phyloP scores from a whole-genome alignment of 2,329 filamentous ascomycete genomes.

The Monilinia aucupariae region DNA sequence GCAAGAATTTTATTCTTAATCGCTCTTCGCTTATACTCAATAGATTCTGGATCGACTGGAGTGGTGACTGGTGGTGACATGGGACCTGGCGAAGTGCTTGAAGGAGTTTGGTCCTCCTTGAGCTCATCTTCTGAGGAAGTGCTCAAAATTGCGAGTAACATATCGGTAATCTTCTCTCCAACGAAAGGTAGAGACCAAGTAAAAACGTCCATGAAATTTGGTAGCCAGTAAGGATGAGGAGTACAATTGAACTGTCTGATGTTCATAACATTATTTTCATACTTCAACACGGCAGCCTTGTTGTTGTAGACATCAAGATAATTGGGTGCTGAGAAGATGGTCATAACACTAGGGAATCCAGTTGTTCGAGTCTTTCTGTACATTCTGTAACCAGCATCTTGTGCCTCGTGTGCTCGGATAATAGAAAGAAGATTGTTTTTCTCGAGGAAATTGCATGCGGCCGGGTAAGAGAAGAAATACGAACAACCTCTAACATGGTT shows the following conservation, averaged over 20 bases:
- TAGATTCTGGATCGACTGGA: constrained; percentile 68
- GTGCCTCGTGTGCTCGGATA: constrained; percentile 95
- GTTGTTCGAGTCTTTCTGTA: constrained; percentile 98
- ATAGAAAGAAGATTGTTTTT: constrained; percentile 98
- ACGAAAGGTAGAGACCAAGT: constrained; percentile 99
- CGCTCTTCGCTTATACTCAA: constrained; percentile 88
- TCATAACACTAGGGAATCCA: constrained; percentile 99
- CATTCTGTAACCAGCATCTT: constrained; percentile 98
- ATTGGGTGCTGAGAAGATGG: constrained; percentile 98
- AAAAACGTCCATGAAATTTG: constrained; percentile 99
- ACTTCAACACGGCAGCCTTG: constrained; percentile 97
- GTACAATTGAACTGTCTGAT: constrained; percentile 99
- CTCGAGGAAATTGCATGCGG: constrained; percentile 93
- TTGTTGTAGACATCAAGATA: constrained; percentile 99
- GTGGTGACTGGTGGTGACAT: constrained; percentile 64
- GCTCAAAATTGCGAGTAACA: constrained; percentile 97
- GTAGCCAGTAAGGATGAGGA: constrained; percentile 97
- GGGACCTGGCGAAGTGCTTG: constrained; percentile 55
- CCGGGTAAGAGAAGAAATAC: constrained; percentile 98
- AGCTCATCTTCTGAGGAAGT: constrained; percentile 99
- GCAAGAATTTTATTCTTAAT: constrained; percentile 99
- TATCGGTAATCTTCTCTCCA: constrained; percentile 98
- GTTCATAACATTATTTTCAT: constrained; percentile 99
- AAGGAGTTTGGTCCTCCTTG: constrained; percentile 76
- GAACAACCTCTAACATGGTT: constrained; percentile 98